These are phyloP conservation scores for Arabidopsis arenosa DNA, from an alignment of 345 rosid species.

Conservation along the genomic window DNA sequence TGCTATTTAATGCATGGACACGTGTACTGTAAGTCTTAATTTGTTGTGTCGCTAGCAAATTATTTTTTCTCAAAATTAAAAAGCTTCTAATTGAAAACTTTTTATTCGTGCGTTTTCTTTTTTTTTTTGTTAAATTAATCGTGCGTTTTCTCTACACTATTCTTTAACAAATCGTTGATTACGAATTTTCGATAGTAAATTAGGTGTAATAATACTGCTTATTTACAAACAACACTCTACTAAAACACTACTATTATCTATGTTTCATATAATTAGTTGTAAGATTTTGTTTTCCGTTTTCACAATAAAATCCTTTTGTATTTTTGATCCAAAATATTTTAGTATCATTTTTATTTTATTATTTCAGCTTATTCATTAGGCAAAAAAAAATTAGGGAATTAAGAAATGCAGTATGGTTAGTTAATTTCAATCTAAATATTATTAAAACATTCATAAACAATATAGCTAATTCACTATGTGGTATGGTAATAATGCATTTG, in stretches of 20 bases:
- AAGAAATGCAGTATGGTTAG: background rate
- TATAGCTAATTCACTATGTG: background rate
- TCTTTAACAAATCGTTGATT: background rate
- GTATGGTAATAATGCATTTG: background rate
- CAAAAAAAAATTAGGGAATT: no score
- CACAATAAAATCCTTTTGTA: no score
- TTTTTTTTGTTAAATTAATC: no score
- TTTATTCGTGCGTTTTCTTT: background rate
- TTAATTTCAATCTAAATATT: background rate
- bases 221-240: background rate
- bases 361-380: no score
- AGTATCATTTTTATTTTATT: no score
- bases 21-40: slow-evolving; percentile 33
- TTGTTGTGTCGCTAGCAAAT: background rate
- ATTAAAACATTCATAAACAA: background rate
- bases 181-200: background rate
- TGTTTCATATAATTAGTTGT: background rate
- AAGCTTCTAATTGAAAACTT: background rate
- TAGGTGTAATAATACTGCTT: background rate
- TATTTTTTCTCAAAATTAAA: background rate
- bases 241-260: background rate
- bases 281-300: background rate
- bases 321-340: no score
- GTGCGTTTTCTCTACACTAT: background rate
- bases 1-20: slow-evolving; percentile 37